Evolutionary conservation across 768 basidiomycete species (phyloP).

Genomic region (Polyporus arcularius): DNA sequence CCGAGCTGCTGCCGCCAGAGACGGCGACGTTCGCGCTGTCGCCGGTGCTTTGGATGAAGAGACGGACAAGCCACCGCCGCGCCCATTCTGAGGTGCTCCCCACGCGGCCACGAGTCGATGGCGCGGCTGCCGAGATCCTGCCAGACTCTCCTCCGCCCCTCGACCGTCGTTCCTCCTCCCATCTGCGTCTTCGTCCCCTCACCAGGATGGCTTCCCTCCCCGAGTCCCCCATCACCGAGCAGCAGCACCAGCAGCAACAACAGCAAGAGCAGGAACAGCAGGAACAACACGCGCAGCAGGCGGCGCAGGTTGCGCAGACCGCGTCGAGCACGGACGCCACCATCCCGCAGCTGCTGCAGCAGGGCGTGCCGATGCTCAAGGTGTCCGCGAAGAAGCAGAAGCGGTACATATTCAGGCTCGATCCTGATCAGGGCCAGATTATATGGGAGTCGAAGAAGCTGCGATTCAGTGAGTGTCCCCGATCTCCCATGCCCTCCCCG

Average conservation of each 20-base stretch:
- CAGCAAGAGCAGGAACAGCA: neutral
- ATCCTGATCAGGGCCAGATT: constrained; percentile 80
- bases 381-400: constrained; percentile 79
- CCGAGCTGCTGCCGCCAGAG: constrained; percentile 3
- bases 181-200: constrained; percentile 1
- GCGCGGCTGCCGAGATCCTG: neutral
- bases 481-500: neutral
- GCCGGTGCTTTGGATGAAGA: constrained; percentile 15
- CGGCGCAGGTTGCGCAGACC: constrained; percentile 14
- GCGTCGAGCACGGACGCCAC: constrained; percentile 38
- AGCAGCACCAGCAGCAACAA: neutral
- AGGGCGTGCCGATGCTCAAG: constrained; percentile 79
- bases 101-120: constrained; percentile 18
- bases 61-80: constrained; percentile 20
- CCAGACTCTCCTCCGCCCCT: neutral
- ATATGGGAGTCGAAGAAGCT: constrained; percentile 74
- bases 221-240: constrained; percentile 4
- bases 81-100: constrained; percentile 20
- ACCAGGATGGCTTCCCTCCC: constrained; percentile 15
- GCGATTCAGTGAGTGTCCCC: constrained; percentile 54
- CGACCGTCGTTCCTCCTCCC: constrained; percentile 1
- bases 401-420: constrained; percentile 66
- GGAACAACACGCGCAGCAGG: neutral
- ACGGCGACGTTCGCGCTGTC: constrained; percentile 8
- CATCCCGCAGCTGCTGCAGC: constrained; percentile 58